These are phyloP conservation scores for Ceratocystis colombiana DNA, from an alignment of 2,329 filamentous ascomycete species.

Conservation along the genomic window DNA sequence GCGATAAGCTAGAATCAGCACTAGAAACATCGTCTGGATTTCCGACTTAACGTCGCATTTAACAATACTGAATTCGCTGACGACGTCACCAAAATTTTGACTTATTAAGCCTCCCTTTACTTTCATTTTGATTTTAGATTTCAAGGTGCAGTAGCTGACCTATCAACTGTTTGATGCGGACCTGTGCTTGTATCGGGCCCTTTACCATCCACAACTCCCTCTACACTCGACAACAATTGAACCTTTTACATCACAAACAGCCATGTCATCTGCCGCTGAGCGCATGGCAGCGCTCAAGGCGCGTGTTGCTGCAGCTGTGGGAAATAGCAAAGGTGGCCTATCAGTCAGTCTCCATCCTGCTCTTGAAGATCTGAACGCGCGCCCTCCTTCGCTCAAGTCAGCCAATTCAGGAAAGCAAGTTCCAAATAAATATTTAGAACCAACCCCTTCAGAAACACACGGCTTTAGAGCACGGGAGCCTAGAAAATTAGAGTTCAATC, in stretches of 20 bases:
- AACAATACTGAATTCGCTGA: neutral
- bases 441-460: conserved; percentile 51
- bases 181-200: too few relatives aligned
- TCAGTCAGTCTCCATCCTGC: conserved; percentile 71
- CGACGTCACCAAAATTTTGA: too few relatives aligned
- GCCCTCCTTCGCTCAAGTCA: conserved; percentile 31
- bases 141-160: neutral
- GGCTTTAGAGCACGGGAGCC: conserved; percentile 56
- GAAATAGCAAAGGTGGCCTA: conserved; percentile 53
- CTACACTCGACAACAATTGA: neutral
- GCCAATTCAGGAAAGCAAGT: conserved; percentile 27
- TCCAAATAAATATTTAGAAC: conserved; percentile 71
- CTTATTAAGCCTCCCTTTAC: neutral
- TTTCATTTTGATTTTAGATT: neutral
- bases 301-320: conserved; percentile 65
- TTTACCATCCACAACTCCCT: too few relatives aligned
- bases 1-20: neutral
- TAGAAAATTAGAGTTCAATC: conserved; percentile 76
- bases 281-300: conserved; percentile 68
- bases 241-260: conserved; percentile 28
- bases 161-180: neutral
- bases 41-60: neutral
- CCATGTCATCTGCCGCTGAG: conserved; percentile 50
- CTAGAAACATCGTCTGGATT: neutral
- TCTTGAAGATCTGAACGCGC: conserved; percentile 48